Evolutionary conservation across 2,329 filamentous ascomycete species (phyloP).

Genomic region (Ophiocordyceps robertsii): DNA sequence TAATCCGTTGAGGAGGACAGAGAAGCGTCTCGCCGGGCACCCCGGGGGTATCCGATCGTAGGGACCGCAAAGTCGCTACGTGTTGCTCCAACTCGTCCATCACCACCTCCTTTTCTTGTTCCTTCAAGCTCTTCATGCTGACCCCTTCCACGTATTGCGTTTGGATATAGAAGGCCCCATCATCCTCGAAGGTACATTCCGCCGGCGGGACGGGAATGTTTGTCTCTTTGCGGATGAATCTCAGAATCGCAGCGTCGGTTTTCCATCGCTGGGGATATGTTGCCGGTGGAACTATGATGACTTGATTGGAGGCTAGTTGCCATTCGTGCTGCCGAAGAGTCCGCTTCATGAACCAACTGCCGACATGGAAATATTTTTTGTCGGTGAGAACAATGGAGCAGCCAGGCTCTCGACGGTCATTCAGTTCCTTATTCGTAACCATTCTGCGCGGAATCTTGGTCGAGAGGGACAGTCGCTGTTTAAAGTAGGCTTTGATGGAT

Average conservation of each 20-base stretch:
- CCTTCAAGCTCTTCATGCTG: not conserved
- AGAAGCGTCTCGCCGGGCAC: constrained; percentile 4
- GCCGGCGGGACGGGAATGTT: constrained; percentile 3
- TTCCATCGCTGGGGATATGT: constrained; percentile 5
- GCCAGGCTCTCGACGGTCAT: constrained; percentile 3
- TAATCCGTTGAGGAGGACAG: constrained; percentile 4
- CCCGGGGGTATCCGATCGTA: constrained; percentile 4
- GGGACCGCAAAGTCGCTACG: not conserved
- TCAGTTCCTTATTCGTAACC: constrained; percentile 4
- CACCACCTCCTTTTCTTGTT: constrained; percentile 2
- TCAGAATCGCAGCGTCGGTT: constrained; percentile 3
- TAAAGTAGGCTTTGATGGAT: no score
- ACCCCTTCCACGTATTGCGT: constrained; percentile 2
- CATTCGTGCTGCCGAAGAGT: constrained; percentile 3
- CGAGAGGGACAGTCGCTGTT: no score
- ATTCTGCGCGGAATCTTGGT: not conserved
- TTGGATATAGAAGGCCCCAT: constrained; percentile 3
- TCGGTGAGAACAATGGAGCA: constrained; percentile 3
- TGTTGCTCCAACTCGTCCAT: constrained; percentile 1
- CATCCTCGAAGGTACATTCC: constrained; percentile 4
- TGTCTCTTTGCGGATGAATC: constrained; percentile 2
- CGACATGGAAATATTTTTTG: constrained; percentile 4
- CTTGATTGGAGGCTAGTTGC: not conserved
- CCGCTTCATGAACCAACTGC: constrained; percentile 4
- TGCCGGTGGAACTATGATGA: constrained; percentile 1